These are phyloP conservation scores for Teunomyces stri DNA, from an alignment of 805 yeast genomes.

Conservation along the genomic window DNA sequence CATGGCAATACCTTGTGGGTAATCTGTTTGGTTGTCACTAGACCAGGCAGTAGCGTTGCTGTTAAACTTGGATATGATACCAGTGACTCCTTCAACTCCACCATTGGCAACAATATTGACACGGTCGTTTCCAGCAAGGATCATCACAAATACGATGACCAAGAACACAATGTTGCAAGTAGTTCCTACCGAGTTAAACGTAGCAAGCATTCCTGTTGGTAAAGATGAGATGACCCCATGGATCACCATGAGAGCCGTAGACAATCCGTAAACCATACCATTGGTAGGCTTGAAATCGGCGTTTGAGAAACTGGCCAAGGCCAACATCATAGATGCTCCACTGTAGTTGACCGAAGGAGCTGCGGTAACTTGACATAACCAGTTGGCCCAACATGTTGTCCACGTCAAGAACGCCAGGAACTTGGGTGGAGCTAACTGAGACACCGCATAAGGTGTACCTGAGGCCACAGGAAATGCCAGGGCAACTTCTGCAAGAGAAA, in stretches of 20 bases:
- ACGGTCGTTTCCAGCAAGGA: constrained; percentile 53
- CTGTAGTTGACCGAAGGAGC: constrained; percentile 60
- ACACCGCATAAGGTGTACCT: constrained; percentile 68
- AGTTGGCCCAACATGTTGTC: constrained; percentile 64
- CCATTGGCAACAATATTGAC: constrained; percentile 33
- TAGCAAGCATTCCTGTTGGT: constrained; percentile 55
- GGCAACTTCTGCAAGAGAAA: constrained; percentile 63
- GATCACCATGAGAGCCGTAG: constrained; percentile 48
- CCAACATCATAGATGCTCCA: constrained; percentile 56
- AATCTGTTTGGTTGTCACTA: constrained; percentile 56
- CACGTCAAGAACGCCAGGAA: constrained; percentile 55
- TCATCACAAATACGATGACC: constrained; percentile 50
- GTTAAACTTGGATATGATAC: constrained; percentile 47
- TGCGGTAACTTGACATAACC: constrained; percentile 62
- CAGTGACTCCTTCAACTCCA: constrained; percentile 28
- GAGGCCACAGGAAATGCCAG: constrained; percentile 67
- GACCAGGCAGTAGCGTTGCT: constrained; percentile 51
- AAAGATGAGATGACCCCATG: constrained; percentile 49
- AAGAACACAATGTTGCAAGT: constrained; percentile 48
- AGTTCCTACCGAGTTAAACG: constrained; percentile 50
- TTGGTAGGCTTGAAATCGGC: constrained; percentile 40
- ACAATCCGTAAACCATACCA: constrained; percentile 51
- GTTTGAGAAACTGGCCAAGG: constrained; percentile 43
- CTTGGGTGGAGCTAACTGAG: constrained; percentile 57
- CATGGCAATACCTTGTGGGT: constrained; percentile 60